phyloP scores from a whole-genome alignment of 805 yeast genomes.

The Candida tibetensis region DNA sequence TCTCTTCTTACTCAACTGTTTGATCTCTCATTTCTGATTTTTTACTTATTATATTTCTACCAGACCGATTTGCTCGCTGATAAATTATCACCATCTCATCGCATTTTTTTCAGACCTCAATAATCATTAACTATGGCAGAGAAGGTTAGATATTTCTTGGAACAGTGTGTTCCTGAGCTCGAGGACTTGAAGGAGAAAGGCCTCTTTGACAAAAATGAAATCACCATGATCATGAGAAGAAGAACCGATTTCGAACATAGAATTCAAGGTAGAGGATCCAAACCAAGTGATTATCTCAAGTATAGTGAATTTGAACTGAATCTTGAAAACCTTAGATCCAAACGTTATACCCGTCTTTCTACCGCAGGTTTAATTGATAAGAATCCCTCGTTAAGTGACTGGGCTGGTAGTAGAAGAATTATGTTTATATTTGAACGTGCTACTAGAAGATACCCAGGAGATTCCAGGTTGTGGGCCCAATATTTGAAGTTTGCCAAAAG shows the following conservation, averaged over 20 bases:
- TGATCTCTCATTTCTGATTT: too few species aligned
- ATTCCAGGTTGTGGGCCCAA: conserved; percentile 72
- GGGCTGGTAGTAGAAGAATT: conserved; percentile 82
- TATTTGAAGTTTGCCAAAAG: conserved; percentile 68
- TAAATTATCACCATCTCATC: too few species aligned
- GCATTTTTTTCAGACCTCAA: conserved; percentile 28
- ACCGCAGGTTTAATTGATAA: conserved; percentile 55
- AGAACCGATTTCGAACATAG: conserved; percentile 96
- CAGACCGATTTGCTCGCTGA: too few species aligned
- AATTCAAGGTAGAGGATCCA: conserved; percentile 78
- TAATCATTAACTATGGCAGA: conserved; percentile 34
- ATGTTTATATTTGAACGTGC: conserved; percentile 83
- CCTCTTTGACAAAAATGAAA: conserved; percentile 78
- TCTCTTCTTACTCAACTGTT: too few species aligned
- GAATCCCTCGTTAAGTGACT: conserved; percentile 71
- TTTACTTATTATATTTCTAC: too few species aligned
- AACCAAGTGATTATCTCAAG: conserved; percentile 68
- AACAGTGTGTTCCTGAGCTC: conserved; percentile 82
- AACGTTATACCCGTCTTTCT: conserved; percentile 63
- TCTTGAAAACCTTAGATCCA: conserved; percentile 72
- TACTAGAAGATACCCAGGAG: conserved; percentile 73
- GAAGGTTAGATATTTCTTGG: conserved; percentile 51
- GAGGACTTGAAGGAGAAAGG: conserved; percentile 83
- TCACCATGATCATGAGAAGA: conserved; percentile 80
- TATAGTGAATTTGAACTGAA: conserved; percentile 80